Percentiles rank a stretch among this genome's conserved stretches.
Evolutionary conservation across 371 early-diverging fungal species (phyloP).

Genomic region (Mucor lusitanicus): DNA sequence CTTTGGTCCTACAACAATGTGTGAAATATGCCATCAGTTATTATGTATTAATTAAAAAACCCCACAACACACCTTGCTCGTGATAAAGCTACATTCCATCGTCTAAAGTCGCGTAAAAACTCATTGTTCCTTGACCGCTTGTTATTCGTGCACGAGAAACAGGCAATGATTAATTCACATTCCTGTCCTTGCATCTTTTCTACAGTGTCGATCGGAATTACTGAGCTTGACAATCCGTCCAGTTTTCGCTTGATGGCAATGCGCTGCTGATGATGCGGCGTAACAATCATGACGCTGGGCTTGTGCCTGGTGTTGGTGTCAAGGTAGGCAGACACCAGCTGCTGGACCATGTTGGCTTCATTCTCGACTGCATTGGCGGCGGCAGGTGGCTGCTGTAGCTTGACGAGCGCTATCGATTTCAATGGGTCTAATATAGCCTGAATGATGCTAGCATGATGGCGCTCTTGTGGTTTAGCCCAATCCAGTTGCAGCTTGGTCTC

Average conservation of each 20-base stretch:
- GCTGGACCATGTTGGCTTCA: conserved; percentile 47
- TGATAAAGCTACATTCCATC: conserved; percentile 61
- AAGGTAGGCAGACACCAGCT: conserved; percentile 41
- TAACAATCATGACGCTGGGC: conserved; percentile 35
- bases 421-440: conserved; percentile 37
- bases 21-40: not conserved
- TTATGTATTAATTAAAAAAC: not conserved
- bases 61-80: conserved; percentile 42
- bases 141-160: conserved; percentile 46
- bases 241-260: conserved; percentile 32
- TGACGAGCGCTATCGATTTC: conserved; percentile 44
- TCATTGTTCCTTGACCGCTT: conserved; percentile 4
- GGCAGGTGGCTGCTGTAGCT: conserved; percentile 14
- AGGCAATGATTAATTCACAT: conserved; percentile 58
- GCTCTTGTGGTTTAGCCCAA: conserved; percentile 1
- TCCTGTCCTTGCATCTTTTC: conserved; percentile 69
- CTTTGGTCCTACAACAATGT: conserved; percentile 46
- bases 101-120: conserved; percentile 54
- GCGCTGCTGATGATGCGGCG: conserved; percentile 60
- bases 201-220: conserved; percentile 5
- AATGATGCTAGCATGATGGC: not conserved
- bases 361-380: conserved; percentile 17
- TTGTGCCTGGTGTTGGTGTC: conserved; percentile 10
- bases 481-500: conserved; percentile 18
- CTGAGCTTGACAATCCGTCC: conserved; percentile 12